Evolutionary conservation across 2,329 filamentous ascomycete species (phyloP), one percentile per base, ranked within the genome.

Genomic region (Diaporthe velutina): DNA sequence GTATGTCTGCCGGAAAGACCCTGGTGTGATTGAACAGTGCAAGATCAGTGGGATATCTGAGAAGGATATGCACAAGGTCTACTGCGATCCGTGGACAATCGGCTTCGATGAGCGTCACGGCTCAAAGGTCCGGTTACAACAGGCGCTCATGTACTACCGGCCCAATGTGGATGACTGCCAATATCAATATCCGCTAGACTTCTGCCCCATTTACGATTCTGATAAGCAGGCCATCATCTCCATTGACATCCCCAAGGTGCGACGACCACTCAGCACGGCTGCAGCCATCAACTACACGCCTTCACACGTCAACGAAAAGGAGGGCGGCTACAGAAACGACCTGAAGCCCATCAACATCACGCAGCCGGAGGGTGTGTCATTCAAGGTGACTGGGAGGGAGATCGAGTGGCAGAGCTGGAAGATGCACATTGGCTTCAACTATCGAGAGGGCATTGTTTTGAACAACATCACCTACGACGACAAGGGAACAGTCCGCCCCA

Each of bases 41-140:
- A 90, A 90, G 9, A 90, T 98, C 75, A 90, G 95, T 75, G 96
- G 96, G 1, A 94, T 98, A 75, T 90, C 94, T 17, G 89, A 88
- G 73, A 89, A 94, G 78, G 94, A 98, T 76, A 98, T 98, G 96
- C 87, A 97, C 87, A 98, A 98, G 85, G 94, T 98, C 64, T 98
- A 97, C 86, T 98, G 95, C 83, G 96, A 98, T 82, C 95, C 95
- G 15, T 98, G 96, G 96, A 98, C 96, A 0, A 98, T 98, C 83
- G 96, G 96, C 66, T 98, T 95, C 81, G 96, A 98, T 79, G 94
- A 97, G 85, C 93, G 96, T 58, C 97, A 95, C 80, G 96, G 95
- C 76, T 96, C 86, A 82, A 87, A 87, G 57, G 88, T 95, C 57
- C 92, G 96, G 72, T 90, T 98, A 5, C 96, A 98, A 84, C 96